These are phyloP conservation scores for Chalara sp. DNA, from an alignment of 2,329 filamentous ascomycete species.

Conservation along the genomic window DNA sequence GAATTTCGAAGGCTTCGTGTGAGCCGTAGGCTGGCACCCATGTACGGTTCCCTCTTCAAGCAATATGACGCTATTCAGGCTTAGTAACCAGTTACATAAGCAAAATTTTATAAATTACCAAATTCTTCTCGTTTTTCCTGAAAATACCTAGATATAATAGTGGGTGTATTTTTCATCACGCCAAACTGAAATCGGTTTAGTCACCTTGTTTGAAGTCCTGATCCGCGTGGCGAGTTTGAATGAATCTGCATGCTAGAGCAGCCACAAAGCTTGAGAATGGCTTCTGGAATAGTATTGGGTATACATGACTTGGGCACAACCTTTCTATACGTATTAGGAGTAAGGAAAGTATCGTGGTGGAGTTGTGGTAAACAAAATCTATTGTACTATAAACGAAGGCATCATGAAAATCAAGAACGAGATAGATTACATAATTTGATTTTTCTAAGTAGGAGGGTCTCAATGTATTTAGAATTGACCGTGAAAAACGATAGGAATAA, in stretches of 20 bases:
- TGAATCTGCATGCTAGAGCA: slow-evolving; percentile 1
- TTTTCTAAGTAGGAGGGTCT: slow-evolving; percentile 4
- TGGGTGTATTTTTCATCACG: too few relatives aligned
- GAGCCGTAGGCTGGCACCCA: too few relatives aligned
- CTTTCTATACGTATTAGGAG: slow-evolving; percentile 2
- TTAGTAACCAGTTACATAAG: too few relatives aligned
- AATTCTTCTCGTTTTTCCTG: too few relatives aligned
- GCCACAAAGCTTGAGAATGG: slow-evolving; percentile 9
- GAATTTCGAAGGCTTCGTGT: too few relatives aligned
- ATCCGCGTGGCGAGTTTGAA: too few relatives aligned
- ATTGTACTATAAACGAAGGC: slow-evolving; percentile 6
- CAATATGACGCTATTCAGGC: too few relatives aligned
- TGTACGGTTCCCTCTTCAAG: too few relatives aligned
- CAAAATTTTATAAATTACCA: too few relatives aligned
- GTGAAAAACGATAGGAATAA: slow-evolving; percentile 6
- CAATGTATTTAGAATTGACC: slow-evolving; percentile 9
- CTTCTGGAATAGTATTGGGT: slow-evolving; percentile 5
- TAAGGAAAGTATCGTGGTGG: not conserved
- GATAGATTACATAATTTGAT: not conserved
- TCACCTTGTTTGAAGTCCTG: too few relatives aligned
- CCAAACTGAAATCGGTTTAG: too few relatives aligned
- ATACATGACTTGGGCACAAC: slow-evolving; percentile 2
- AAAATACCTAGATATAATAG: too few relatives aligned
- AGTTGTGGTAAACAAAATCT: slow-evolving; percentile 3
- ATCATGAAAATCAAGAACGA: slow-evolving; percentile 6